These are phyloP conservation scores for Pseudoneurospora amorphoporcata DNA, from an alignment of 495 filamentous ascomycete genomes.

Conservation along the genomic window DNA sequence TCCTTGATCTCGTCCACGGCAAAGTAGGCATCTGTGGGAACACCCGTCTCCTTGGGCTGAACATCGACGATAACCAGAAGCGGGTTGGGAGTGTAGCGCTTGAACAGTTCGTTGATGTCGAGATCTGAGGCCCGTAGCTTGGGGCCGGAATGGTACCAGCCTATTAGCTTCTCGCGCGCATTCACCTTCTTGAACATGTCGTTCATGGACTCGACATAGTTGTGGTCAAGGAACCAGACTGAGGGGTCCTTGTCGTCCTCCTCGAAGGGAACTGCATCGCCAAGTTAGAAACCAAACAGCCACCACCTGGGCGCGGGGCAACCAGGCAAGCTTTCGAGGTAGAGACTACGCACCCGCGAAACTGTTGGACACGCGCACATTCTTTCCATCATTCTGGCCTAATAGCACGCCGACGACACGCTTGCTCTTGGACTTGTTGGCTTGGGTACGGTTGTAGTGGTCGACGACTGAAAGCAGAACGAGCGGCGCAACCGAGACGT, in stretches of 20 bases:
- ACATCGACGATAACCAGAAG: constrained; percentile 97
- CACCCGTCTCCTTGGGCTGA: constrained; percentile 94
- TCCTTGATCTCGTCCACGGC: constrained; percentile 99
- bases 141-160: constrained; percentile 98
- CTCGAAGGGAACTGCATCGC: constrained; percentile 77
- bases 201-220: constrained; percentile 98
- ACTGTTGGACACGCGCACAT: constrained; percentile 95
- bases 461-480: constrained; percentile 97
- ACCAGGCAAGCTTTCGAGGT: background rate
- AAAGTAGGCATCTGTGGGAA: constrained; percentile 98
- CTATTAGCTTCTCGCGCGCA: constrained; percentile 95
- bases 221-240: constrained; percentile 98
- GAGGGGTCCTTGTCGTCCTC: constrained; percentile 97
- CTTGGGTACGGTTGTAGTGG: constrained; percentile 86
- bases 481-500: constrained; percentile 92
- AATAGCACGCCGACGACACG: constrained; percentile 92
- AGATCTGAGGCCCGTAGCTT: constrained; percentile 95
- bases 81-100: constrained; percentile 94
- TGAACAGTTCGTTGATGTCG: constrained; percentile 99
- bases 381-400: constrained; percentile 90
- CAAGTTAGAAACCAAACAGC: constrained; percentile 1
- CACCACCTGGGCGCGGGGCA: background rate
- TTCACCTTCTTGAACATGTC: constrained; percentile 99
- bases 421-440: constrained; percentile 70
- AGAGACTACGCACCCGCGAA: constrained; percentile 62